Evolutionary conservation across 495 filamentous ascomycete genomes (phyloP).

Genomic region (Geoglossum glabrum): DNA sequence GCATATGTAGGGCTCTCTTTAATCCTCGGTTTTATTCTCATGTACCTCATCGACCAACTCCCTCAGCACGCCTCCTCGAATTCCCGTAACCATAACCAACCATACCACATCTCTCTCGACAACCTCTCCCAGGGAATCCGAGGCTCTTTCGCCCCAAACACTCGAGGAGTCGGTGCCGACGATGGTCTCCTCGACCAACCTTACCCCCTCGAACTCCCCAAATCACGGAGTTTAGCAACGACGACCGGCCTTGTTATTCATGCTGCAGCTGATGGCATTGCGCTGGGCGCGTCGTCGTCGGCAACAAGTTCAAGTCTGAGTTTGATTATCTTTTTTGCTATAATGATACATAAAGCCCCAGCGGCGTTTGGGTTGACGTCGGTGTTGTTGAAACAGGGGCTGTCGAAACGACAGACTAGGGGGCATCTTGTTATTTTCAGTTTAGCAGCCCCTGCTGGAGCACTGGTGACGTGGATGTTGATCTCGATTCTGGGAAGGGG

Average conservation of each 20-base stretch:
- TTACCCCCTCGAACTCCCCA: not conserved
- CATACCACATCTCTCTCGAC: constrained; percentile 63
- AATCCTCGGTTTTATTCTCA: constrained; percentile 77
- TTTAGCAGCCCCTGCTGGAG: constrained; percentile 73
- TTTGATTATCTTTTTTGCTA: constrained; percentile 83
- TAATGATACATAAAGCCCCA: constrained; percentile 94
- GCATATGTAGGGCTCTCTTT: constrained; percentile 71
- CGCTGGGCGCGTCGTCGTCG: constrained; percentile 69
- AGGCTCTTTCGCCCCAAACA: constrained; percentile 26
- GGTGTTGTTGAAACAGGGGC: constrained; percentile 67
- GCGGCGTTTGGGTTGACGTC: constrained; percentile 89
- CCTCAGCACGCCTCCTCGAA: constrained; percentile 45
- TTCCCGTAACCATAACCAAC: constrained; percentile 30
- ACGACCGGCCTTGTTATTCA: constrained; percentile 93
- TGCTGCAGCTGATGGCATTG: constrained; percentile 88
- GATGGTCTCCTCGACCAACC: constrained; percentile 1
- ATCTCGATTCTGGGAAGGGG: constrained; percentile 45
- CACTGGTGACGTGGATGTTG: constrained; percentile 60
- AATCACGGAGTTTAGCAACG: constrained; percentile 27
- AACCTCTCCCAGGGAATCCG: constrained; percentile 39
- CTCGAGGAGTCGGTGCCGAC: constrained; percentile 26
- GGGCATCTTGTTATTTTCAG: constrained; percentile 81
- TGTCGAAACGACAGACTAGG: constrained; percentile 67
- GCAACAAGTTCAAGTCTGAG: constrained; percentile 49
- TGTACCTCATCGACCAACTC: constrained; percentile 88